Evolutionary conservation across 768 basidiomycete genomes (phyloP).

Genomic region (Suillus subalutaceus): DNA sequence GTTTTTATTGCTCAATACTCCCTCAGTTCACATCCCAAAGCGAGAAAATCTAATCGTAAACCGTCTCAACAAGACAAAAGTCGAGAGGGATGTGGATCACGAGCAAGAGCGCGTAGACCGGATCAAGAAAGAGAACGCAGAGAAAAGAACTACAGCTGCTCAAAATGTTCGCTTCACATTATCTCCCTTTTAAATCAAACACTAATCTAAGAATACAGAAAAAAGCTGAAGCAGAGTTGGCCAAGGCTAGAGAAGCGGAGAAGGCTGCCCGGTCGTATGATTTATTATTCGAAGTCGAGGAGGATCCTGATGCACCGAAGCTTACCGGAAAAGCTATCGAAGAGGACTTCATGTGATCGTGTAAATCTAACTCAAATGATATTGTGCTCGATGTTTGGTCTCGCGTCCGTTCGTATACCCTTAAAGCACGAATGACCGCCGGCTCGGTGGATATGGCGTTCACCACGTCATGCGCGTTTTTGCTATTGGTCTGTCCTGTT

Average conservation of each 20-base stretch:
- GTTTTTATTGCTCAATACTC: neutral
- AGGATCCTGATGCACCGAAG: constrained; percentile 51
- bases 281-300: constrained; percentile 67
- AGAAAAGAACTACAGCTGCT: constrained; percentile 60
- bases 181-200: neutral
- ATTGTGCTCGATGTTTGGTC: neutral
- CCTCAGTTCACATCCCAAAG: constrained; percentile 70
- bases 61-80: constrained; percentile 91
- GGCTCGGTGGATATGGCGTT: too few species aligned
- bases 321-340: constrained; percentile 77
- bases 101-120: constrained; percentile 87
- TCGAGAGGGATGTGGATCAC: constrained; percentile 83
- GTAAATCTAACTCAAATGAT: constrained; percentile 6
- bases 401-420: neutral
- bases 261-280: constrained; percentile 91
- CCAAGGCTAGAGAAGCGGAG: constrained; percentile 77
- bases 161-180: constrained; percentile 56
- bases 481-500: too few species aligned
- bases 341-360: constrained; percentile 83
- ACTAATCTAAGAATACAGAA: constrained; percentile 47
- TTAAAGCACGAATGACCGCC: too few species aligned
- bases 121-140: constrained; percentile 72
- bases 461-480: too few species aligned
- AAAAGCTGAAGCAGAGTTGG: constrained; percentile 77
- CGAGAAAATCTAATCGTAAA: constrained; percentile 92